These are phyloP conservation scores for Circinella minor DNA, from an alignment of 371 early-diverging fungal genomes.

Conservation along the genomic window DNA sequence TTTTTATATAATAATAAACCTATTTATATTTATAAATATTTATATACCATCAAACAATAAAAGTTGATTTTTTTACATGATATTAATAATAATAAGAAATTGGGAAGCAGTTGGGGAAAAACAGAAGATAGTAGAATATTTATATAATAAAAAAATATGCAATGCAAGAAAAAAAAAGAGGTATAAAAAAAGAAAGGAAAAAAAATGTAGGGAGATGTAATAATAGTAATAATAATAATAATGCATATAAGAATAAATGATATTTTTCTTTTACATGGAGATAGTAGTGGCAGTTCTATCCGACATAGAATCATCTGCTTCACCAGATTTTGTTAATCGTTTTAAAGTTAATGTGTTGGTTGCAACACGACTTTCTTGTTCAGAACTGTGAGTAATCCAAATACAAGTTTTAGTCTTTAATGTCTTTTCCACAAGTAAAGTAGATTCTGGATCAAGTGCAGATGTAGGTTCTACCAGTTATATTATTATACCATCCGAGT, in stretches of 20 bases:
- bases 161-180: conserved; percentile 15
- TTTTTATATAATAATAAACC: not conserved
- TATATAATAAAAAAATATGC: conserved; percentile 3
- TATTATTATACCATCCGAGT: too few relatives aligned
- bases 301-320: conserved; percentile 19
- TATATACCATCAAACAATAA: not conserved
- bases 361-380: conserved; percentile 75
- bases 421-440: conserved; percentile 74
- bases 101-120: not conserved
- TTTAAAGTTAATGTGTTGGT: conserved; percentile 37
- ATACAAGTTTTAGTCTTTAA: conserved; percentile 66
- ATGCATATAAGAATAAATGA: too few relatives aligned
- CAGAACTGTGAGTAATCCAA: conserved; percentile 84
- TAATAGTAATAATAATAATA: too few relatives aligned
- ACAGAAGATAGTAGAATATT: not conserved
- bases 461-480: conserved; percentile 77
- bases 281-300: conserved; percentile 28
- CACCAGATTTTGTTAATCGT: conserved; percentile 10
- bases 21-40: not conserved
- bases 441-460: conserved; percentile 81
- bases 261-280: conserved; percentile 7
- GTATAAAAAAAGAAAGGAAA: conserved; percentile 11
- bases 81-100: too few relatives aligned
- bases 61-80: too few relatives aligned
- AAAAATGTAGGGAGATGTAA: not conserved